A percentile compares a stretch with the other conserved stretches of the same genome.
Evolutionary conservation across 768 basidiomycete species (phyloP).

Genomic region (Leucocoprinus leucothites): DNA sequence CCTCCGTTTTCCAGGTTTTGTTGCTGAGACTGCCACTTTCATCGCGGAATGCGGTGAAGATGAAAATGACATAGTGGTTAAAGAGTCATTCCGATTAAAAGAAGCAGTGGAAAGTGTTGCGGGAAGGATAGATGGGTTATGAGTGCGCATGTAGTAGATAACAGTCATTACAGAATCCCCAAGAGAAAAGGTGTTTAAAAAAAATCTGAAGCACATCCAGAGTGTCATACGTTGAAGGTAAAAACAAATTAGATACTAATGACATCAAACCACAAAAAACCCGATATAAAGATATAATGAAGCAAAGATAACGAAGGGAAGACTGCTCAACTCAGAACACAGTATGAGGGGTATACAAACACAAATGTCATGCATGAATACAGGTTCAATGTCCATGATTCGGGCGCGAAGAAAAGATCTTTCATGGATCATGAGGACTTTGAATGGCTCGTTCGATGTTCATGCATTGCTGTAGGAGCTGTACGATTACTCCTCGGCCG

Average conservation of each 20-base stretch:
- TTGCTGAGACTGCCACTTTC: slow-evolving; percentile 79
- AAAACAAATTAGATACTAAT: slow-evolving; percentile 11
- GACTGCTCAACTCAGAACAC: slow-evolving; percentile 2
- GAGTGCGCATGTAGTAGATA: slow-evolving; percentile 12
- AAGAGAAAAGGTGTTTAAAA: background rate
- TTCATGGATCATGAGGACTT: slow-evolving; percentile 17
- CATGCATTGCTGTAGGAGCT: slow-evolving; percentile 65
- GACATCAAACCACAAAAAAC: slow-evolving; percentile 13
- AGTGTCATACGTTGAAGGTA: slow-evolving; percentile 11
- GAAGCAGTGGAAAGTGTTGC: slow-evolving; percentile 68
- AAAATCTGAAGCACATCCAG: slow-evolving; percentile 19
- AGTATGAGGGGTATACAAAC: slow-evolving; percentile 10
- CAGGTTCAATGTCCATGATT: background rate
- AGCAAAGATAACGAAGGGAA: slow-evolving; percentile 10
- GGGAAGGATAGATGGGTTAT: slow-evolving; percentile 56
- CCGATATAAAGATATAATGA: slow-evolving; percentile 11
- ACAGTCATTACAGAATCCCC: background rate
- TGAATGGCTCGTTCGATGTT: slow-evolving; percentile 53
- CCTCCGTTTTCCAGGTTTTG: slow-evolving; percentile 51
- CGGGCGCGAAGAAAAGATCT: background rate
- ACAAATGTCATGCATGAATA: background rate
- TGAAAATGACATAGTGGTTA: slow-evolving; percentile 80
- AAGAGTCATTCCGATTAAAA: slow-evolving; percentile 65
- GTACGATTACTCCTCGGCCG: slow-evolving; percentile 63
- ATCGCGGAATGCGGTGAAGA: slow-evolving; percentile 87